Conservation (phyloP, 2,329 filamentous ascomycete genomes). For the Fusarium citri region DNA sequence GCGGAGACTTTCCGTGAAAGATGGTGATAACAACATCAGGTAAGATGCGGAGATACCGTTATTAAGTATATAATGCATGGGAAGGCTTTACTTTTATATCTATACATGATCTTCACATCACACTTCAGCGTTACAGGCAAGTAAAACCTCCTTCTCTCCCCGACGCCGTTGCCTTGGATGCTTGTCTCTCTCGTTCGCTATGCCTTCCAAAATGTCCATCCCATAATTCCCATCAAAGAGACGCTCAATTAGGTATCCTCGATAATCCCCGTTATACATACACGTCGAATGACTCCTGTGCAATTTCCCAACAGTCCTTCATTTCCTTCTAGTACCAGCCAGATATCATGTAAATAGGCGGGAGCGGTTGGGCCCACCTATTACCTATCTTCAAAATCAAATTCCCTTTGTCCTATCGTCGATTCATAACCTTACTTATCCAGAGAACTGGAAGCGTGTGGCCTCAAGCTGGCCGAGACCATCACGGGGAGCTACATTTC, state of each 20-base stretch:
- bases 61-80: neutral
- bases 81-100: conserved; percentile 30
- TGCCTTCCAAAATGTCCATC: conserved; percentile 23
- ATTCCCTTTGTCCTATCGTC: neutral
- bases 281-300: conserved; percentile 19
- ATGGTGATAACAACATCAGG: neutral
- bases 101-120: conserved; percentile 32
- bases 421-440: conserved; percentile 41
- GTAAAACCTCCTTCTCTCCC: conserved; percentile 6
- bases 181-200: conserved; percentile 28
- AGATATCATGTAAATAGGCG: conserved; percentile 14
- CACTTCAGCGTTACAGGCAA: conserved; percentile 1
- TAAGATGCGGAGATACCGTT: neutral
- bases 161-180: conserved; percentile 15
- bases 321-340: conserved; percentile 8
- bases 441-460: conserved; percentile 83
- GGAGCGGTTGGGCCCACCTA: conserved; percentile 1
- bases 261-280: conserved; percentile 39
- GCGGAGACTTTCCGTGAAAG: neutral
- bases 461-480: conserved; percentile 90
- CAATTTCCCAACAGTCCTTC: conserved; percentile 25
- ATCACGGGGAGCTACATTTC: conserved; percentile 95
- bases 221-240: conserved; percentile 32
- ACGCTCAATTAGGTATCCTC: conserved; percentile 40
- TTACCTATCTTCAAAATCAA: neutral